Evolutionary conservation across 495 filamentous ascomycete genomes (phyloP), one percentile per base, ranked within the genome.

Genomic region (Bacidia rubella): DNA sequence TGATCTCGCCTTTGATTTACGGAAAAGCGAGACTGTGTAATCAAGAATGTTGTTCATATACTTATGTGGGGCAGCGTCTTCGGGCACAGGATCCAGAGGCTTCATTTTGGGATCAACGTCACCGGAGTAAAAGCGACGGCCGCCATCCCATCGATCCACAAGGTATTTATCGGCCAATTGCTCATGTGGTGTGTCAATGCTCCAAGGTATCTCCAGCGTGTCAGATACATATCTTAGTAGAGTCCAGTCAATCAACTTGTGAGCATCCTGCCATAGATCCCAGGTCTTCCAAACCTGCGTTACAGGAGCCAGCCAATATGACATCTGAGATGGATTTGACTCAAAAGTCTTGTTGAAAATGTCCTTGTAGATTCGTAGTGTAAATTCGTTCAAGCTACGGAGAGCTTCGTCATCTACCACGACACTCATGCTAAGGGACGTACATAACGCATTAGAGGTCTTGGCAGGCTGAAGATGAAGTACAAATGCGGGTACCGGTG

Each of bases 301-400:
- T 41, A 80, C 64, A 3, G 92, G 92, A 3, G 78, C 84, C 39
- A 97, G 64, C 75, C 90, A 96, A 65, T 95, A 98, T 0, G 87
- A 80, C 61, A 93, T 82, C 15, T 80, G 76, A 9, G 74, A 68
- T 0, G 69, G 47, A 25, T 82, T 71, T 0, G 72, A 59, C 35
- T 83, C 81, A 60, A 86, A 98, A 3, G 68, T 71, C 64, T 98
- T 98, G 56, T 86, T 87, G 65, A 95, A 98, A 0, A 96, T 66
- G 61, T 96, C 87, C n/a, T 77, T 69, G 60, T 90, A 95, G 2
- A 93, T 63, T 9, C 75, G 74, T 29, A 90, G 67, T 0, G 86
- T 94, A 58, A 93, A 90, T 1, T 61, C 60, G 19, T 76, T 82
- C 35, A 97, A 56, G 10, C 65, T 59, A 3, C 73, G 61, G 3